A percentile compares a stretch with the other conserved stretches of the same genome.
Conservation (phyloP, 352 stramenopile genomes). For the Pythium brachiatum region DNA sequence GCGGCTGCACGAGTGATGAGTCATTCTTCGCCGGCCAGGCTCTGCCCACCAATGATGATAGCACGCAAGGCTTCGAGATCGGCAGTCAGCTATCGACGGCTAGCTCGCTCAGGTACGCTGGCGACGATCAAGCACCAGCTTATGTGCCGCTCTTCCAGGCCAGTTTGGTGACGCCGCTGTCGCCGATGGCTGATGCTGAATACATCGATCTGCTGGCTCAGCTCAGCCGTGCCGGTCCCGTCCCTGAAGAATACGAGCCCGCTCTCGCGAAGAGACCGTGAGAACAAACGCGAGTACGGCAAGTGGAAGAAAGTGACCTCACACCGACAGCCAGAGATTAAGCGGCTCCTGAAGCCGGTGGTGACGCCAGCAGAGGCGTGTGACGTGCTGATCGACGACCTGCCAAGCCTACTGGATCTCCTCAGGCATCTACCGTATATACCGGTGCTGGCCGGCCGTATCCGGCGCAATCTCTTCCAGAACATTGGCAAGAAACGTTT, state of each 20-base stretch:
- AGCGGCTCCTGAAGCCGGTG: neutral
- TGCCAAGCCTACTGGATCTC: neutral
- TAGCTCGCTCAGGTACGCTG: neutral
- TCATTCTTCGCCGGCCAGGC: too few species aligned
- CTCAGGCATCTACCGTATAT: neutral
- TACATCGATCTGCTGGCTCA: neutral
- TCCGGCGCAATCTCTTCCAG: neutral
- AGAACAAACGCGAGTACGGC: neutral
- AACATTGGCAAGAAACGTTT: neutral
- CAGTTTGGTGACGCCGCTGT: neutral
- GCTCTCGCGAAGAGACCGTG: neutral
- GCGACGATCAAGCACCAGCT: neutral
- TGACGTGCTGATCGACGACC: neutral
- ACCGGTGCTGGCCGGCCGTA: neutral
- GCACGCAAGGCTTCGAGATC: too few species aligned
- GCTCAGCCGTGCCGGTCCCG: neutral
- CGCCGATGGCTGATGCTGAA: neutral
- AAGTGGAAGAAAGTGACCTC: neutral
- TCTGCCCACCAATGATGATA: too few species aligned
- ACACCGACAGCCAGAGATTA: neutral
- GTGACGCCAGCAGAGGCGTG: neutral
- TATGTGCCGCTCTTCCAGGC: conserved; percentile 1
- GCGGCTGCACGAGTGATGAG: too few species aligned
- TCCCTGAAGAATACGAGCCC: neutral
- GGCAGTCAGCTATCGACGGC: neutral